Base-by-base conservation (phyloP, 2,329 filamentous ascomycete species). In the Aspergillus novoparasiticus region DNA sequence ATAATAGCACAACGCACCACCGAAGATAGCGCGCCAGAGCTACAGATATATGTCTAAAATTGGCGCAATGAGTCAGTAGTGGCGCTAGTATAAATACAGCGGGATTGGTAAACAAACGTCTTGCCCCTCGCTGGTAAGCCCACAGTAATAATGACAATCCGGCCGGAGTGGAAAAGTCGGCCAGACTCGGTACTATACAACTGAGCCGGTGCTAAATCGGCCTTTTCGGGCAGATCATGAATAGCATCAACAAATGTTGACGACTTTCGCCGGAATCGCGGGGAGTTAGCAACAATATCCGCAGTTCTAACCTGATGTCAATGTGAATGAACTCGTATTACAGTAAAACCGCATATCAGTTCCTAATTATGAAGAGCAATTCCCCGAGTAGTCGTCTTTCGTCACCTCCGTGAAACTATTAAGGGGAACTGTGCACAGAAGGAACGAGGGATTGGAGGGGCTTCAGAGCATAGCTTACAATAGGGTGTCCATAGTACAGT, bases 151-250 rank as follows among this genome's bases (percentile, higher is more conserved):
- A 99, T 98, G 55, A 94, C 94, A 76, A 99, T 99, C 62, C 94
- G 89, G 55, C 95, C 95, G 26, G 95, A 97, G 79, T 99, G 95
- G 77, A 99, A 99, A 34, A 99, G 88, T 48, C 95, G 89, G 56
- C 95, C 95, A 55, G 94, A 98, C 86, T 98, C 96, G 59, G 95
- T 99, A 78, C 93, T 97, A 82, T 99, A 99, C 53, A 99, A 86
- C 81, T 99, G 95, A 69, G 95, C 95, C 34, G 95, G 95, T 6
- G 95, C 95, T 86, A 96, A 87, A 71, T 94, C 87, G 63, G 86
- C 84, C 72, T 93, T 93, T 75, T 94, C 90, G 10, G 92, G 88
- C 59, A 96, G 85, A 83, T 98, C 94, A 80, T 98, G 94, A 72
- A 98, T 97, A 68, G 92, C 94, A 84, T 98, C 95, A 72, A 97